Percentiles rank a stretch among this genome's conserved stretches.
These are phyloP conservation scores for Aspergillus viridinutans DNA, from an alignment of 2,329 filamentous ascomycete species.

Conservation along the genomic window DNA sequence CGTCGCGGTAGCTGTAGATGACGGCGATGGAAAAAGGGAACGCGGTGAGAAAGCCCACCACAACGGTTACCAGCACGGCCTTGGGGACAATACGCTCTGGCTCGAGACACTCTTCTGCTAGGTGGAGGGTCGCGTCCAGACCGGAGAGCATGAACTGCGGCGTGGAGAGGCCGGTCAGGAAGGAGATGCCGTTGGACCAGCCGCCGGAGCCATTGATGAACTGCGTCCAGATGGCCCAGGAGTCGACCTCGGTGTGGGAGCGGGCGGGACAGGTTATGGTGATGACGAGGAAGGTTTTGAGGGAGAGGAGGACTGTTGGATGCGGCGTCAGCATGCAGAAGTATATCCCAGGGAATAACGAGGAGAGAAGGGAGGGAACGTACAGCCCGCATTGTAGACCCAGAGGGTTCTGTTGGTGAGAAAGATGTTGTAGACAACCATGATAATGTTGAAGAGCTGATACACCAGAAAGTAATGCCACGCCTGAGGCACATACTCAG, in stretches of 20 bases:
- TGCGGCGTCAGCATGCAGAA: neutral
- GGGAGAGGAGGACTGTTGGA: slow-evolving; percentile 16
- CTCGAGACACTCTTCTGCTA: slow-evolving; percentile 22
- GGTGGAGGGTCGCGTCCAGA: slow-evolving; percentile 20
- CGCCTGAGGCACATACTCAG: slow-evolving; percentile 12
- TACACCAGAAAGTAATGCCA: slow-evolving; percentile 23
- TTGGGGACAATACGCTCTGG: slow-evolving; percentile 20
- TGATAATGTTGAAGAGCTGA: slow-evolving; percentile 13
- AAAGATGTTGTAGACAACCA: slow-evolving; percentile 17
- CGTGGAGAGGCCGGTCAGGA: slow-evolving; percentile 20
- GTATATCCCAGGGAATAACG: too few relatives aligned
- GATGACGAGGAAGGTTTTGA: slow-evolving; percentile 17
- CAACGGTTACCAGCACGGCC: slow-evolving; percentile 17
- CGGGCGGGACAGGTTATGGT: slow-evolving; percentile 19
- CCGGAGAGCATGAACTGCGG: slow-evolving; percentile 24
- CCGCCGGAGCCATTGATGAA: slow-evolving; percentile 19
- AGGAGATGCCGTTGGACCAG: slow-evolving; percentile 22
- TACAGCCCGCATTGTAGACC: slow-evolving; percentile 21
- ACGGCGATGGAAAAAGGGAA: slow-evolving; percentile 20
- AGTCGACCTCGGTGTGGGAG: slow-evolving; percentile 11
- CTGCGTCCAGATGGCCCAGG: slow-evolving; percentile 12
- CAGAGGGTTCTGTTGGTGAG: slow-evolving; percentile 20
- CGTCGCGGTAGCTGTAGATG: slow-evolving; percentile 16
- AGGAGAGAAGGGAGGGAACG: neutral
- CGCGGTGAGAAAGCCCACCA: slow-evolving; percentile 18